A percentile compares a stretch with the other conserved stretches of the same genome.
Evolutionary conservation across 495 filamentous ascomycete genomes (phyloP).

Genomic region (Aspergillus conjunctus): DNA sequence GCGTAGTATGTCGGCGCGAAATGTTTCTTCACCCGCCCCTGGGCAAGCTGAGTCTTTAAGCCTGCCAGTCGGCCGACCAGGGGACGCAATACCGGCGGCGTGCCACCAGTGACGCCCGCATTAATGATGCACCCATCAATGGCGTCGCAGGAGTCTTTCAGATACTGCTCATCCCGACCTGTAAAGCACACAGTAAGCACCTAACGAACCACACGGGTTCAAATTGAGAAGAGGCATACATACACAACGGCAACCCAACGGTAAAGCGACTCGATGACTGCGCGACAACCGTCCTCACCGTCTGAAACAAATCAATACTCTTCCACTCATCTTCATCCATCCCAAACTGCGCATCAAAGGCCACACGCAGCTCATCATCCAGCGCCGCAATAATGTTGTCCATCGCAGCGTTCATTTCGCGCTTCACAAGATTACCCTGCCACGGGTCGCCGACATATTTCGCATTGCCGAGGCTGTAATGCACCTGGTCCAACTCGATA

Average conservation of each 20-base stretch:
- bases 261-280: constrained; percentile 41
- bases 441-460: constrained; percentile 28
- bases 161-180: constrained; percentile 34
- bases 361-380: constrained; percentile 31
- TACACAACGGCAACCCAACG: constrained; percentile 42
- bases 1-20: constrained; percentile 26
- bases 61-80: constrained; percentile 30
- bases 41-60: constrained; percentile 10
- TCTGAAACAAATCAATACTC: constrained; percentile 31
- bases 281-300: constrained; percentile 35
- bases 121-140: constrained; percentile 30
- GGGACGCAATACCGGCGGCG: constrained; percentile 31
- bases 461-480: constrained; percentile 30
- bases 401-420: constrained; percentile 27
- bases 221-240: neutral
- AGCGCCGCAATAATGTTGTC: constrained; percentile 24
- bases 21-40: constrained; percentile 25
- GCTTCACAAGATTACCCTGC: constrained; percentile 30
- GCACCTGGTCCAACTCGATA: constrained; percentile 29
- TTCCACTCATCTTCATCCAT: constrained; percentile 31
- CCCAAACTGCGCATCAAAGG: constrained; percentile 32
- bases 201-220: neutral
- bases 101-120: constrained; percentile 27
- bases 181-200: neutral
- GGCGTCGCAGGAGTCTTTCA: constrained; percentile 23